Conservation (phyloP, 106 monocot species). For the Dendrobium huoshanense region DNA sequence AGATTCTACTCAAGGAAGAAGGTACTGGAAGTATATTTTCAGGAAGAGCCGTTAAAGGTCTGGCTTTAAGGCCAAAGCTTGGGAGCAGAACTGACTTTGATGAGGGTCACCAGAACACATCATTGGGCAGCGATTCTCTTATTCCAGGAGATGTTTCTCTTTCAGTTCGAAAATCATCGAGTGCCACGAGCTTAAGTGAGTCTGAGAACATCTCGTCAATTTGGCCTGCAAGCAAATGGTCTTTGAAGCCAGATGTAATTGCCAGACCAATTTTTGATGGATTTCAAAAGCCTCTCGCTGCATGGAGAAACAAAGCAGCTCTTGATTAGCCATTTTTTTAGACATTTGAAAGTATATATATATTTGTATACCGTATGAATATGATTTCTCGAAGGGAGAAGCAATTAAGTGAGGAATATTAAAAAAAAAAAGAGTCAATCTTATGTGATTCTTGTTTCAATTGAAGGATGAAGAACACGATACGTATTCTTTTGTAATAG, state of each 20-base stretch:
- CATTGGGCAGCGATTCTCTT: conserved; percentile 16
- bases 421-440: no score
- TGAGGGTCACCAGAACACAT: conserved; percentile 9
- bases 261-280: conserved; percentile 52
- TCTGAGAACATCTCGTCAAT: conserved; percentile 25
- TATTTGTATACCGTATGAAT: no score
- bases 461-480: no score
- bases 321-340: conserved; percentile 31
- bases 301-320: conserved; percentile 60
- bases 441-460: no score
- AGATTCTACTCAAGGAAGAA: conserved; percentile 33
- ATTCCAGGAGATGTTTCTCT: conserved; percentile 28
- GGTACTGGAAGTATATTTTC: conserved; percentile 20
- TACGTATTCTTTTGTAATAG: no score
- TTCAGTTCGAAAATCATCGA: background rate
- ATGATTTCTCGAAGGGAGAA: no score
- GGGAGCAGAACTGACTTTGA: conserved; percentile 7
- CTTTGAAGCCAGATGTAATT: conserved; percentile 2
- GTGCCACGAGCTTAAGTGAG: conserved; percentile 24
- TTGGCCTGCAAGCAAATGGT: conserved; percentile 36
- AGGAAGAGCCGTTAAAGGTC: conserved; percentile 46
- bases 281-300: conserved; percentile 31
- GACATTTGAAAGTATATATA: background rate
- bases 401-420: no score
- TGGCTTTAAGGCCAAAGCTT: conserved; percentile 53